Evolutionary conservation across 805 yeast genomes (phyloP).

Genomic region (Cyberlindnera veronae): DNA sequence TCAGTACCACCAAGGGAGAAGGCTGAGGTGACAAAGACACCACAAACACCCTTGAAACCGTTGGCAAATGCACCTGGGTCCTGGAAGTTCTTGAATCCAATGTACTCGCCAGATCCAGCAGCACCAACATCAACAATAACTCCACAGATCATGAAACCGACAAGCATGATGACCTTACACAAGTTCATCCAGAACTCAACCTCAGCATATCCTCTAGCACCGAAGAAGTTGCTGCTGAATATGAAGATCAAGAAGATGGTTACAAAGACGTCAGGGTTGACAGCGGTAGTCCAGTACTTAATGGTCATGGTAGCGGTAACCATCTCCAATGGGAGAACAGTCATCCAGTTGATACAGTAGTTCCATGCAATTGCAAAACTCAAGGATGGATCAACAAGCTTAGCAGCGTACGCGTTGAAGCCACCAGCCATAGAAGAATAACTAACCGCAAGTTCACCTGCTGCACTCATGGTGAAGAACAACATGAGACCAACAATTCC

Average conservation of each 20-base stretch:
- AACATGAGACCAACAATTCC: constrained; percentile 55
- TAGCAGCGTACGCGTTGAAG: constrained; percentile 53
- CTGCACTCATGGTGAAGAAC: constrained; percentile 55
- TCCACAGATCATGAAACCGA: constrained; percentile 56
- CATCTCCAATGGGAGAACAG: constrained; percentile 59
- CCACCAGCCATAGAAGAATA: constrained; percentile 60
- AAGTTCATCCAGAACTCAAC: constrained; percentile 63
- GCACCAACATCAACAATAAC: constrained; percentile 43
- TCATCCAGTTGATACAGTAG: constrained; percentile 61
- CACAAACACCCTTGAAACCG: constrained; percentile 53
- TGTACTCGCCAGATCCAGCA: constrained; percentile 39
- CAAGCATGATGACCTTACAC: constrained; percentile 58
- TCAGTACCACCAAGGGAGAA: constrained; percentile 63
- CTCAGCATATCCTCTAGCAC: constrained; percentile 58
- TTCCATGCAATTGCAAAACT: constrained; percentile 62
- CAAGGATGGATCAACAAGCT: constrained; percentile 52
- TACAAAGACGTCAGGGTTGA: constrained; percentile 57
- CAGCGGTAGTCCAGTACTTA: constrained; percentile 50
- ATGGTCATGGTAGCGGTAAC: constrained; percentile 64
- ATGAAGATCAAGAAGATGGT: constrained; percentile 47
- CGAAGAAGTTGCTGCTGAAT: constrained; percentile 40
- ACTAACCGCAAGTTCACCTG: constrained; percentile 64
- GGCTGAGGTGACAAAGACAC: constrained; percentile 53
- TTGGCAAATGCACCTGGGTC: constrained; percentile 52
- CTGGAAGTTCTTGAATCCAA: constrained; percentile 50